A percentile compares a stretch with the other conserved stretches of the same genome.
These are phyloP conservation scores for Inga leiocalycina DNA, from an alignment of 306 rosid species.

Conservation along the genomic window DNA sequence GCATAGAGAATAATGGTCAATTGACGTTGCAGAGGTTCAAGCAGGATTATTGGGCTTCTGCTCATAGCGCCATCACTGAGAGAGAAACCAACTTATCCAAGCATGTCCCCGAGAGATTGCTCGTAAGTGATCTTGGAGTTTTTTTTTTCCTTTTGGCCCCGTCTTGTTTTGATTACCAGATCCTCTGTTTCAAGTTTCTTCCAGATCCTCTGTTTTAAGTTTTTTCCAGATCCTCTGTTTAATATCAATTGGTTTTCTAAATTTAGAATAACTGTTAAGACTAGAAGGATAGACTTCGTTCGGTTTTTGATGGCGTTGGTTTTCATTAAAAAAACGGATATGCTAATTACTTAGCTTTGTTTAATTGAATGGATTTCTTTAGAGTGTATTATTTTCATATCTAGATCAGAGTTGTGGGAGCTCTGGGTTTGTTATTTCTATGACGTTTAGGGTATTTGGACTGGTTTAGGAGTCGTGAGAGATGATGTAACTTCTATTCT, in stretches of 20 bases:
- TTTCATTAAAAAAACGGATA: background rate
- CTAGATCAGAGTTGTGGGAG: background rate
- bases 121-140: slow-evolving; percentile 50
- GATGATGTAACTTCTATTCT: background rate
- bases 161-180: background rate
- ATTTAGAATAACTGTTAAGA: background rate
- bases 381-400: background rate
- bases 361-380: background rate
- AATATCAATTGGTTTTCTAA: background rate
- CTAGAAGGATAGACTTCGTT: background rate
- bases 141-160: background rate
- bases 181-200: background rate
- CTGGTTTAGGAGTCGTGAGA: background rate
- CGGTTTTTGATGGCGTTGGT: background rate
- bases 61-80: slow-evolving; percentile 64
- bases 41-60: slow-evolving; percentile 78
- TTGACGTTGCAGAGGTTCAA: slow-evolving; percentile 59
- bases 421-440: background rate
- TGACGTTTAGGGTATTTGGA: slow-evolving; percentile 12
- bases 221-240: background rate
- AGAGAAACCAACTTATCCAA: slow-evolving; percentile 60
- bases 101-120: slow-evolving; percentile 59
- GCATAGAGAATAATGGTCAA: slow-evolving; percentile 53
- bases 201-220: no score
- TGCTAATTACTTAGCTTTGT: background rate